phyloP scores from a whole-genome alignment of 2,329 filamentous ascomycete genomes.

The Hypoxylon sp. region DNA sequence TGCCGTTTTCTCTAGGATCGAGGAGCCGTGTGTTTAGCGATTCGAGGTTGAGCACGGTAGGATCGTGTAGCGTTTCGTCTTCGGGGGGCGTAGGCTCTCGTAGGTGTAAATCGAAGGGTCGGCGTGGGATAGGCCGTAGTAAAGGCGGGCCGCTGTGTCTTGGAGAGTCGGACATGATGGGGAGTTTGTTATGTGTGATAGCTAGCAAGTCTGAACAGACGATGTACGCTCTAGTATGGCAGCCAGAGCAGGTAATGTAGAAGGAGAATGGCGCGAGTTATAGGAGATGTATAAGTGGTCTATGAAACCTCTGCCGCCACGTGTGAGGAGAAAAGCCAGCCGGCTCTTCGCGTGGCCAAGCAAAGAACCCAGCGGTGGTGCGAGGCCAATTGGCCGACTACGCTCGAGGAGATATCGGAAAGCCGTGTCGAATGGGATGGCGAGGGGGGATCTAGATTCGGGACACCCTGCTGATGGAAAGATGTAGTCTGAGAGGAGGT shows the following conservation, averaged over 20 bases:
- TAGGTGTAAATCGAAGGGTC: conserved; percentile 71
- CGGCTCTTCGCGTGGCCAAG: conserved; percentile 19
- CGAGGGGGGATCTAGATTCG: conserved; percentile 21
- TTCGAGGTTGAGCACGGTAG: conserved; percentile 53
- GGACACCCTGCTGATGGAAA: conserved; percentile 26
- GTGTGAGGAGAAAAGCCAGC: conserved; percentile 2
- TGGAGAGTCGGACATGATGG: conserved; percentile 36
- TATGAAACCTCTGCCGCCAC: neutral
- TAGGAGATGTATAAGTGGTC: neutral
- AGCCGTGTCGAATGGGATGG: conserved; percentile 14
- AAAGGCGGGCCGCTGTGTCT: conserved; percentile 60
- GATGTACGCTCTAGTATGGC: conserved; percentile 5
- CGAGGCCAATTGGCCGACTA: conserved; percentile 19
- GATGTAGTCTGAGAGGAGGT: conserved; percentile 15
- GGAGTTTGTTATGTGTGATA: neutral
- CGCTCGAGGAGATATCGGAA: conserved; percentile 21
- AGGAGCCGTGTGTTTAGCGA: conserved; percentile 48
- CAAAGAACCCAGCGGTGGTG: conserved; percentile 9
- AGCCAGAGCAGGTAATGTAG: neutral
- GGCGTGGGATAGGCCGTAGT: conserved; percentile 74
- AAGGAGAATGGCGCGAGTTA: neutral
- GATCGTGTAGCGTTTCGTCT: conserved; percentile 54
- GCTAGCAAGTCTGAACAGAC: neutral
- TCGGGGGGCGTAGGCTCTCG: conserved; percentile 55
- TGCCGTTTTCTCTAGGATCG: conserved; percentile 34